A percentile compares a stretch with the other conserved stretches of the same genome.
These are phyloP conservation scores for Cnidoscolus chayamansa DNA, from an alignment of 441 rosid genomes.

Conservation along the genomic window DNA sequence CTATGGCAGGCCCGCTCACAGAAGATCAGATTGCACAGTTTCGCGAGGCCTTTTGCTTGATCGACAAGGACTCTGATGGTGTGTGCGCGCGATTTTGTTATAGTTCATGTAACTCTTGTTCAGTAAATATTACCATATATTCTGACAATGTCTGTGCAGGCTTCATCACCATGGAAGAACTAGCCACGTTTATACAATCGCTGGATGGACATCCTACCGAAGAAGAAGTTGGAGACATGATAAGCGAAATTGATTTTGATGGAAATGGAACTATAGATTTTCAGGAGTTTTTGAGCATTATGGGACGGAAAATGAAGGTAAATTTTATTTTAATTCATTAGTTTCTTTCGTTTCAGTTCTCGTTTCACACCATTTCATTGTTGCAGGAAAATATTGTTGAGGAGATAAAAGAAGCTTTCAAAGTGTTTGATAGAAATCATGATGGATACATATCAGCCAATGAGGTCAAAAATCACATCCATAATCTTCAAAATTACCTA, in stretches of 20 bases:
- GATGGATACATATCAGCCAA: slow-evolving; percentile 56
- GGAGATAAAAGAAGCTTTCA: slow-evolving; percentile 63
- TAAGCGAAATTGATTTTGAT: slow-evolving; percentile 38
- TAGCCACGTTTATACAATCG: slow-evolving; percentile 35
- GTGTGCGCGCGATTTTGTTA: background rate
- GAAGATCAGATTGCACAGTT: slow-evolving; percentile 52
- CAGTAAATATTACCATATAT: no score
- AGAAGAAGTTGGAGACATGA: slow-evolving; percentile 52
- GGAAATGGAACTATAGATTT: slow-evolving; percentile 43
- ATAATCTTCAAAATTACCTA: background rate
- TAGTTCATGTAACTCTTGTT: no score
- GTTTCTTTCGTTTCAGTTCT: background rate
- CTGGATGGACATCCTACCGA: slow-evolving; percentile 44
- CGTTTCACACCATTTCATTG: background rate
- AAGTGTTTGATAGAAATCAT: slow-evolving; percentile 60
- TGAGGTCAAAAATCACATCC: slow-evolving; percentile 35
- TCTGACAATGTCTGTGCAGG: slow-evolving; percentile 28
- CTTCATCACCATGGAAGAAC: slow-evolving; percentile 44
- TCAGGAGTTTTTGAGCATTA: slow-evolving; percentile 42
- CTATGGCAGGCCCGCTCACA: slow-evolving; percentile 41
- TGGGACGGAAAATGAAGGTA: slow-evolving; percentile 53
- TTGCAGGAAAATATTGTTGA: slow-evolving; percentile 43
- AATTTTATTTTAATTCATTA: background rate
- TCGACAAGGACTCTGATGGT: slow-evolving; percentile 58
- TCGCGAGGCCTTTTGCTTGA: slow-evolving; percentile 50